These are phyloP conservation scores for Linum tenue DNA, from an alignment of 345 rosid species.

Conservation along the genomic window DNA sequence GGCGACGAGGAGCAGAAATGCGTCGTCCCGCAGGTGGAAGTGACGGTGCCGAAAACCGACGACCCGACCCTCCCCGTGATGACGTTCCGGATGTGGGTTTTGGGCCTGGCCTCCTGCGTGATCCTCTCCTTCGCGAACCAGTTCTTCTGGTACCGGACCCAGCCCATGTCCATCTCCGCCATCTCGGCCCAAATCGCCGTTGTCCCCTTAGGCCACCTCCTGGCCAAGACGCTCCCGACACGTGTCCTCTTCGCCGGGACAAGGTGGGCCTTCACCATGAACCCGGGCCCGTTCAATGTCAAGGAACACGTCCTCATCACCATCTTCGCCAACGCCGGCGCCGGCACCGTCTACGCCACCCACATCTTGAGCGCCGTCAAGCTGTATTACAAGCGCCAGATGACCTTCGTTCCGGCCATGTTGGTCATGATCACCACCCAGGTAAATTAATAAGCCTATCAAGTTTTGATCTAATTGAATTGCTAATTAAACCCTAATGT, in stretches of 20 bases:
- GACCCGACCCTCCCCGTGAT: slow-evolving; percentile 52
- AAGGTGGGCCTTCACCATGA: slow-evolving; percentile 44
- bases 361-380: slow-evolving; percentile 65
- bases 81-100: slow-evolving; percentile 78
- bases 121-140: slow-evolving; percentile 65
- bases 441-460: too few relatives aligned
- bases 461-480: background rate
- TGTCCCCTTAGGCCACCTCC: slow-evolving; percentile 57
- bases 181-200: slow-evolving; percentile 75
- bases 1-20: slow-evolving; percentile 22
- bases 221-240: slow-evolving; percentile 48
- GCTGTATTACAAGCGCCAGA: slow-evolving; percentile 47
- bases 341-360: slow-evolving; percentile 64
- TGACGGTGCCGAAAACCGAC: slow-evolving; percentile 78
- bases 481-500: background rate
- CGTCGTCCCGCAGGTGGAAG: slow-evolving; percentile 50
- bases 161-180: slow-evolving; percentile 36
- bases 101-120: slow-evolving; percentile 51
- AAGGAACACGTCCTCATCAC: slow-evolving; percentile 81
- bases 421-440: slow-evolving; percentile 71
- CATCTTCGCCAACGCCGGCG: slow-evolving; percentile 52
- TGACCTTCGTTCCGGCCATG: slow-evolving; percentile 49
- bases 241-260: slow-evolving; percentile 36
- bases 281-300: slow-evolving; percentile 73
- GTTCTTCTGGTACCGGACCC: slow-evolving; percentile 71